Evolutionary conservation across 2,329 filamentous ascomycete genomes (phyloP).

Genomic region (Cladobotryum protrusum): DNA sequence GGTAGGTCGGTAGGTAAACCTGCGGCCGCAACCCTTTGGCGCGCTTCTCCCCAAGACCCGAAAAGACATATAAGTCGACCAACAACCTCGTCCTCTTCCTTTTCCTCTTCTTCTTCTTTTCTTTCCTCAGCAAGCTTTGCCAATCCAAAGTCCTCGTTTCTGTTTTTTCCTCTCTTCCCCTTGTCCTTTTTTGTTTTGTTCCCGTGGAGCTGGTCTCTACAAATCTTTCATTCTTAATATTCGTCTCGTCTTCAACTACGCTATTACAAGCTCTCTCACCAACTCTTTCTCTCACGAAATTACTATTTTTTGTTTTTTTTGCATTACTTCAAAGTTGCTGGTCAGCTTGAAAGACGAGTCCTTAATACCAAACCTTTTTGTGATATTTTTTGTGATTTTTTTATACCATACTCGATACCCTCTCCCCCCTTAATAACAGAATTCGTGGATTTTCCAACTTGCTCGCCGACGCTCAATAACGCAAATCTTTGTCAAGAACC

Average conservation of each 20-base stretch:
- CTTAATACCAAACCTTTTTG: not conserved
- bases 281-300: too few relatives aligned
- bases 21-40: too few relatives aligned
- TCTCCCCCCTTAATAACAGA: conserved; percentile 37
- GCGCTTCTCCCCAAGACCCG: too few relatives aligned
- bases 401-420: conserved; percentile 26
- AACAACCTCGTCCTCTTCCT: conserved; percentile 8
- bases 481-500: conserved; percentile 13
- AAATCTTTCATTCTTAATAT: conserved; percentile 24
- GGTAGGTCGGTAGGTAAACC: too few relatives aligned
- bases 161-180: conserved; percentile 32
- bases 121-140: conserved; percentile 60
- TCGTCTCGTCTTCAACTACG: conserved; percentile 24
- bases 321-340: conserved; percentile 30
- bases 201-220: conserved; percentile 52
- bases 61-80: not conserved
- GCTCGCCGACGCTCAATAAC: conserved; percentile 38
- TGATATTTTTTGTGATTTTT: conserved; percentile 13
- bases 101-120: conserved; percentile 39
- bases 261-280: conserved; percentile 6
- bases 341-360: conserved; percentile 33
- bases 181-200: conserved; percentile 30
- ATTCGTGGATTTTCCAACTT: conserved; percentile 46
- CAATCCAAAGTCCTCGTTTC: conserved; percentile 50
- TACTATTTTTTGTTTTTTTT: conserved; percentile 16